Base-by-base conservation (phyloP, 441 rosid genomes). In the California macrophylla region DNA sequence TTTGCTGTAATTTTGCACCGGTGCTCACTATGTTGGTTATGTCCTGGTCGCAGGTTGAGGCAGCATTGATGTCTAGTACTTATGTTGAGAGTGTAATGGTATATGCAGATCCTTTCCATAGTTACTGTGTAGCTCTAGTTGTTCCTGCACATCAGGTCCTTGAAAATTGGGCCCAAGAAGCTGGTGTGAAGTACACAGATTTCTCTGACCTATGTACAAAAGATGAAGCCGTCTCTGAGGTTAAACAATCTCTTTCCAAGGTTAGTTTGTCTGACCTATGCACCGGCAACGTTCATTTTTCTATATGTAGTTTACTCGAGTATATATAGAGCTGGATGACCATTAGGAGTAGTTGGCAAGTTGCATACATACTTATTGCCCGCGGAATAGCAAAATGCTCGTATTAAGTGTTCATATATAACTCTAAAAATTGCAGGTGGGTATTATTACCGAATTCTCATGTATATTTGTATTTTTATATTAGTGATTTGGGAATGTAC, bases 1-100 rank as follows among this genome's bases (percentile, higher is more conserved):
- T 71, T 58, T 40, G 40, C 26, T 36, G 26, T 9, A 15, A n/a
- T 62, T 24, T 29, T 7, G 60, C 8, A 52, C 0, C 12, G 69
- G n/a, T 42, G 32, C 68, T 67, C 36, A 66, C 71, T 64, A 40
- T 18, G 32, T 72, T 36, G 50, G 34, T 56, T 2, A 47, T 30
- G 62, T 36, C n/a, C 68, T 72, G 70, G 81, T 67, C 71, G 78
- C 86, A 93, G 98, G 91, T 91, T 25, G 98, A 93, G 80, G 94
- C 96, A 47, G 87, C 92, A 18, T 68, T 93, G 20, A 58, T 72
- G 45, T 74, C 79, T 5, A 81, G 95, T 76, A 76, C 69, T 65
- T 88, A 87, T 73, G 85, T 93, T 3, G 96, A 86, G 68, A 88
- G 74, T 77, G 69, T 93, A 23, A 93, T 93, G 98, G 87, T 88